These are phyloP conservation scores for Pleodorina starrii DNA, from an alignment of 139 green algal genomes.

Conservation along the genomic window DNA sequence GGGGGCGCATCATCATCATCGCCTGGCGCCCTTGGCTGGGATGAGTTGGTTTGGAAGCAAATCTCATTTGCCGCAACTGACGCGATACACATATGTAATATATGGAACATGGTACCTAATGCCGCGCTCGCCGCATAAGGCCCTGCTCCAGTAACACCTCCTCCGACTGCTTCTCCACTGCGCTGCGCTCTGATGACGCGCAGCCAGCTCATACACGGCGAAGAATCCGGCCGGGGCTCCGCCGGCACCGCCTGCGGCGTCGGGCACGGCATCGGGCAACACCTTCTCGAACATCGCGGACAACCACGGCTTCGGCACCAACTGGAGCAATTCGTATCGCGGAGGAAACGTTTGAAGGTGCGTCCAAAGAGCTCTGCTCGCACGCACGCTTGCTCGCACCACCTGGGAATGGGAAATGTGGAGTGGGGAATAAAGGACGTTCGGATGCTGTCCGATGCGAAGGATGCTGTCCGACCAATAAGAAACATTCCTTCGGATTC, in stretches of 20 bases:
- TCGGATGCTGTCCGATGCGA: no score
- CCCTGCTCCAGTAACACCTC: not conserved
- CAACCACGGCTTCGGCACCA: conserved; percentile 30
- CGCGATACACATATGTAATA: not conserved
- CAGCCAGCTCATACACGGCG: not conserved
- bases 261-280: not conserved
- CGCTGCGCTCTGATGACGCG: not conserved
- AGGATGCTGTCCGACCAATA: no score
- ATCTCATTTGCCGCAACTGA: not conserved
- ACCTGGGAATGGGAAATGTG: no score
- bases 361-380: no score
- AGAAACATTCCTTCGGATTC: no score
- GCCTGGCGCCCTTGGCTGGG: not conserved
- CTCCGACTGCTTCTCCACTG: not conserved
- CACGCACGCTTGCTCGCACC: no score
- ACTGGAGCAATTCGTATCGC: not conserved
- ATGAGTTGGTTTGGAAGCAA: not conserved
- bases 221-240: not conserved
- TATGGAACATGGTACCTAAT: not conserved
- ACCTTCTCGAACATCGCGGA: not conserved
- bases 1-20: not conserved
- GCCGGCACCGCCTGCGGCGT: not conserved
- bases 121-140: no score
- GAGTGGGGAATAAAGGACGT: no score
- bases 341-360: conserved; percentile 16